Percentiles rank a stretch among this genome's conserved stretches.
Conservation (phyloP, 2,329 filamentous ascomycete genomes). For the Sporothrix luriei region DNA sequence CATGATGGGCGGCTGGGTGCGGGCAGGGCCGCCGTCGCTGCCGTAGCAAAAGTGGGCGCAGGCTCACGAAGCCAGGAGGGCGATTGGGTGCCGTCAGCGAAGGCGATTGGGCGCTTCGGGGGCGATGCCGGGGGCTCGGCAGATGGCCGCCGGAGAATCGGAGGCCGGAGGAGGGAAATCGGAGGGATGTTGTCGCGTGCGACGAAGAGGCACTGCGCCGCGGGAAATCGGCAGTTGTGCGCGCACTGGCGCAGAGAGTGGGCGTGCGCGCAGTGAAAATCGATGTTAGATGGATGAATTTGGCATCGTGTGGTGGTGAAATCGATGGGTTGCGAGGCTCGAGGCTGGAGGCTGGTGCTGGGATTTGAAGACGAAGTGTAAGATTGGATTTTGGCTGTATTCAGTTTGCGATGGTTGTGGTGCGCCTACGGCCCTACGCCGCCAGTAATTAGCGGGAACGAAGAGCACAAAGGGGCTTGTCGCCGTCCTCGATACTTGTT, state of each 20-base stretch:
- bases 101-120: conserved; percentile 26
- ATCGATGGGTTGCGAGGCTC: conserved; percentile 30
- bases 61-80: not conserved
- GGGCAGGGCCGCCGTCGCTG: not conserved
- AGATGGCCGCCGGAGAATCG: conserved; percentile 19
- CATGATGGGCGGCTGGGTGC: conserved; percentile 47
- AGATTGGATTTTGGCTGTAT: conserved; percentile 23
- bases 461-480: not conserved
- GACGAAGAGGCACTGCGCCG: conserved; percentile 51
- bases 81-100: not conserved
- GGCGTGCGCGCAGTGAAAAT: conserved; percentile 49
- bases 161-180: conserved; percentile 13
- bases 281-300: conserved; percentile 50
- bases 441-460: not conserved
- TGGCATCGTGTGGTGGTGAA: conserved; percentile 46
- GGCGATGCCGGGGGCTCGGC: conserved; percentile 38
- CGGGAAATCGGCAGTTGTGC: conserved; percentile 49
- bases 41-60: not conserved
- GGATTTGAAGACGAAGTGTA: conserved; percentile 27
- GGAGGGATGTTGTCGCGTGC: conserved; percentile 49
- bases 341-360: conserved; percentile 22
- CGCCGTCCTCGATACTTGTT: not conserved
- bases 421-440: conserved; percentile 24
- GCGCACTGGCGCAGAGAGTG: conserved; percentile 47
- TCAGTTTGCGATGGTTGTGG: conserved; percentile 21